Base-by-base conservation (phyloP, 345 rosid species). In the Noccaea bulbosa region DNA sequence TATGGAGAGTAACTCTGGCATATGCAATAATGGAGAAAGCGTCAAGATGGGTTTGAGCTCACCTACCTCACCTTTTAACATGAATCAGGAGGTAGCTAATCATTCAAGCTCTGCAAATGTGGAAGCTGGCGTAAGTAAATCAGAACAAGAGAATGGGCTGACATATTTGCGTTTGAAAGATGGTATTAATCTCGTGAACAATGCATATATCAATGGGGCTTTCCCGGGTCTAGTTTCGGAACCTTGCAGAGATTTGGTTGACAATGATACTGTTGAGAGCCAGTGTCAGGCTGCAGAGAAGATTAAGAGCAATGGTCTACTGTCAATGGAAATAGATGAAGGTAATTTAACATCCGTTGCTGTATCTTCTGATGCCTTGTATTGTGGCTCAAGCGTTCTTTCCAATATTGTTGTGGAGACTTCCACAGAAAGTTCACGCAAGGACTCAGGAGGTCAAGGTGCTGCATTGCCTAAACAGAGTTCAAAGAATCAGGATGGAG, bases 1-100 rank as follows among this genome's bases (percentile, higher is more conserved):
- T 16, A 51, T 83, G 57, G 88, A 83, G 82, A 83, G 80, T 65
- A 74, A 82, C 76, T 76, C 87, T 16, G 85, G 61, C 50, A 59
- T 66, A 34, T 74, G 83, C 62, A 78, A 63, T 64, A 81, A 79
- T 49, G 85, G 82, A 74, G 77, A 72, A 48, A 79, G 77, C 40
- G 69, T 82, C 9, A 77, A 78, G 71, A 73, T 69, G 63, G 85
- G 78, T 16, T 77, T 65, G 70, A 81, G 79, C 64, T 66, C 78
- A 46, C 84, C 82, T 35, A 27, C 59, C 3, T 41, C 73, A 40
- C 76, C 62, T 51, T 41, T 69, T 71, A 58, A 56, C 67, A 47
- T 76, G 60, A 78, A 81, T 60, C 79, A 61, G 56, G 81, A 72
- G 7, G 80, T 67, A 66, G 76, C 79, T 33, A 68, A 66, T 68